Percentiles rank a stretch among this genome's conserved stretches.
Evolutionary conservation across 2,329 filamentous ascomycete genomes (phyloP).

Genomic region (Xylariomycetidae sp.): DNA sequence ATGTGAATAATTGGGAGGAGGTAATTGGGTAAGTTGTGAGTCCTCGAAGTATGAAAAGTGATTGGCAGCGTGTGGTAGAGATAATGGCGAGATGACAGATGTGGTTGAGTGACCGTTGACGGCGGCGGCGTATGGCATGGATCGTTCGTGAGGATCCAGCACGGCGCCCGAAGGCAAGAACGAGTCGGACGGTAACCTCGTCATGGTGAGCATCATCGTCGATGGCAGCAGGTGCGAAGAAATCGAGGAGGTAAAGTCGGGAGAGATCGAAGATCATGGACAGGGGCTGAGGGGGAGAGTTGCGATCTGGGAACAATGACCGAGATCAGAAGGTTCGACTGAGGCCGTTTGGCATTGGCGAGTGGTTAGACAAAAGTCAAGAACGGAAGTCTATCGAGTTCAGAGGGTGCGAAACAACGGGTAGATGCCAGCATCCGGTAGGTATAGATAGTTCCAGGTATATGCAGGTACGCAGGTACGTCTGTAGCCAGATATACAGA

Average conservation of each 20-base stretch:
- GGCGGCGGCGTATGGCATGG: slow-evolving; percentile 19
- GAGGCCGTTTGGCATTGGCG: background rate
- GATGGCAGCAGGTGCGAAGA: slow-evolving; percentile 2
- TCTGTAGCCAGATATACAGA: too few species aligned
- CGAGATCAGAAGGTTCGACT: background rate
- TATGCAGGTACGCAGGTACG: too few species aligned
- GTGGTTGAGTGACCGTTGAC: slow-evolving; percentile 25
- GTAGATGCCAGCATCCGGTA: background rate
- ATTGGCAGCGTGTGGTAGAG: slow-evolving; percentile 30
- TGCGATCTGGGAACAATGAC: background rate
- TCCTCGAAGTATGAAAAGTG: slow-evolving; percentile 34
- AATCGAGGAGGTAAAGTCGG: background rate
- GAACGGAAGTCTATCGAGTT: background rate
- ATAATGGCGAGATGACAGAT: slow-evolving; percentile 37
- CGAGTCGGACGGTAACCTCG: slow-evolving; percentile 36
- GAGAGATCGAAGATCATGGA: too few species aligned
- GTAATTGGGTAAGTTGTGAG: slow-evolving; percentile 14
- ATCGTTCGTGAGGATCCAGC: slow-evolving; percentile 27
- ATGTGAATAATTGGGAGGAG: slow-evolving; percentile 16
- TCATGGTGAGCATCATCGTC: slow-evolving; percentile 32
- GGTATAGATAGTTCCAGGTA: background rate
- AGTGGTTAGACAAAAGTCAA: background rate
- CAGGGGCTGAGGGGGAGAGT: background rate
- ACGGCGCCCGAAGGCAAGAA: slow-evolving; percentile 36
- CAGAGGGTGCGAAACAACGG: too few species aligned